phyloP scores from a whole-genome alignment of 2,329 filamentous ascomycete genomes.

The Alternaria viburni region DNA sequence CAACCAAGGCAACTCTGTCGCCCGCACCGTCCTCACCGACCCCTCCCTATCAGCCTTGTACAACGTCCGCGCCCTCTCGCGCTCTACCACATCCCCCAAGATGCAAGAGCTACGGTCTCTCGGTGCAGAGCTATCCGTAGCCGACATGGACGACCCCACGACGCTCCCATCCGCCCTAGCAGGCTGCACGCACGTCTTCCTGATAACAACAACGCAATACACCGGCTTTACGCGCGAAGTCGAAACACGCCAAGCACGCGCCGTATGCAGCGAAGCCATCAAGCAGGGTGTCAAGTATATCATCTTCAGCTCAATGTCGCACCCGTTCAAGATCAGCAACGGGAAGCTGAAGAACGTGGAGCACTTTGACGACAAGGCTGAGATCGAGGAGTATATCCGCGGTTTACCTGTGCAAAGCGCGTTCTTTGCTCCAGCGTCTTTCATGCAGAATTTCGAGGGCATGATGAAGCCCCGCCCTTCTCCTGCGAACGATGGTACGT shows the following conservation, averaged over 20 bases:
- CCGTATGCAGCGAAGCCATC: conserved; percentile 41
- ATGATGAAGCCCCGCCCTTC: conserved; percentile 22
- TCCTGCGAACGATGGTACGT: conserved; percentile 32
- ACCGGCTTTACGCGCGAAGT: conserved; percentile 25
- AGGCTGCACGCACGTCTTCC: conserved; percentile 34
- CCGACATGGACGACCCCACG: conserved; percentile 54
- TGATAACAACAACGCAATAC: conserved; percentile 38
- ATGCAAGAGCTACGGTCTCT: conserved; percentile 54
- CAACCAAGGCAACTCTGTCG: conserved; percentile 65
- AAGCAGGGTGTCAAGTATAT: conserved; percentile 46
- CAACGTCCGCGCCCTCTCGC: conserved; percentile 62
- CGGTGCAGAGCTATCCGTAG: conserved; percentile 61
- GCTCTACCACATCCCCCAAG: conserved; percentile 53
- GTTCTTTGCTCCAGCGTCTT: conserved; percentile 62
- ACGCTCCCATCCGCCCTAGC: conserved; percentile 32
- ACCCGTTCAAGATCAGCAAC: conserved; percentile 33
- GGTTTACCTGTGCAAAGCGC: conserved; percentile 56
- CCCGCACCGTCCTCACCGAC: conserved; percentile 52
- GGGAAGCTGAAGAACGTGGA: conserved; percentile 47
- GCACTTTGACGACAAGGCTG: conserved; percentile 65
- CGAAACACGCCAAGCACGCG: conserved; percentile 36
- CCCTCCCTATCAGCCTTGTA: conserved; percentile 50
- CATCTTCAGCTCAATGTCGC: conserved; percentile 47
- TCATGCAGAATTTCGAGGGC: conserved; percentile 58
- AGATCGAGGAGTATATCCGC: conserved; percentile 62